phyloP scores from a whole-genome alignment of 306 rosid genomes.

The Alnus rubra region DNA sequence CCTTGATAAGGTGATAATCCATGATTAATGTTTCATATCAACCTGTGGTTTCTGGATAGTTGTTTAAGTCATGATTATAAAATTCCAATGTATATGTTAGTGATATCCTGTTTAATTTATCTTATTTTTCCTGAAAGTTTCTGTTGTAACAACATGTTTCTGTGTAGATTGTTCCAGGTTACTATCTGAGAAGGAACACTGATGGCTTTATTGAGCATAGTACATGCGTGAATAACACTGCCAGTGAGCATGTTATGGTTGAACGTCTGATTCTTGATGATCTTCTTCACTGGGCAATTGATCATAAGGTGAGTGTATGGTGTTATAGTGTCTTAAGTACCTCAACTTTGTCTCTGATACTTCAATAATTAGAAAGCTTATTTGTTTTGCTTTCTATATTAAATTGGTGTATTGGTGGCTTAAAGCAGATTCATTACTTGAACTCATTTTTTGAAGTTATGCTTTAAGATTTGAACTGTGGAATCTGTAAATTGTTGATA shows the following conservation, averaged over 20 bases:
- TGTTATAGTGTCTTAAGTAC: constrained; percentile 23
- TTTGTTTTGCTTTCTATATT: constrained; percentile 8
- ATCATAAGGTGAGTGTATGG: constrained; percentile 69
- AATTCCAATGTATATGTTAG: constrained; percentile 13
- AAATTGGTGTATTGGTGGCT: constrained; percentile 1
- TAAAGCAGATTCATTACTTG: constrained; percentile 8
- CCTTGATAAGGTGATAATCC: constrained; percentile 77
- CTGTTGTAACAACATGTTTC: constrained; percentile 35
- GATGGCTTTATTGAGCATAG: constrained; percentile 92
- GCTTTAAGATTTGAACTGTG: not conserved
- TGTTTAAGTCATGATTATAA: constrained; percentile 10
- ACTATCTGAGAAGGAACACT: constrained; percentile 85
- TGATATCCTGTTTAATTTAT: constrained; percentile 23
- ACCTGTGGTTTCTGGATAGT: constrained; percentile 20
- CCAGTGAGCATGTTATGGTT: constrained; percentile 94
- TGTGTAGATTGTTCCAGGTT: constrained; percentile 95
- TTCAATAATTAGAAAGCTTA: constrained; percentile 6
- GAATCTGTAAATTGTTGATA: constrained; percentile 16
- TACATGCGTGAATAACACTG: constrained; percentile 90
- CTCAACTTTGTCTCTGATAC: constrained; percentile 10
- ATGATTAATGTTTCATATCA: constrained; percentile 21
- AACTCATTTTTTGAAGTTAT: not conserved
- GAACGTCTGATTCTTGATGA: constrained; percentile 90
- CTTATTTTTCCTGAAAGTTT: constrained; percentile 27
- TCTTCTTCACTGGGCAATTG: constrained; percentile 85